Percentiles rank a stretch among this genome's conserved stretches.
phyloP scores from a whole-genome alignment of 2,329 filamentous ascomycete genomes.

The Aspergillus aculeatinus region DNA sequence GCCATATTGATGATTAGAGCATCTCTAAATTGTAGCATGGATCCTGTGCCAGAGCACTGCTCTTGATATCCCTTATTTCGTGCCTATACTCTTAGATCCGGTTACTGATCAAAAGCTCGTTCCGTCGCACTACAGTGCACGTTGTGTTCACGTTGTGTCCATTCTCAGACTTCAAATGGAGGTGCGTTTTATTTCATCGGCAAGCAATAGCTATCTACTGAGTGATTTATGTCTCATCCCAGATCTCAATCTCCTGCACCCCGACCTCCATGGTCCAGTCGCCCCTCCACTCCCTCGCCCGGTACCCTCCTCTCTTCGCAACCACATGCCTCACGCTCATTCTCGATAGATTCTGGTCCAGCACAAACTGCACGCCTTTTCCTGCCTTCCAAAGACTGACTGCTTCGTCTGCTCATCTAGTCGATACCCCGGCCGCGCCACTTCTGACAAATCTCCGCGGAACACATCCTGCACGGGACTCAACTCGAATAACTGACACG shows the following conservation, averaged over 20 bases:
- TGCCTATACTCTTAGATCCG: too few relatives aligned
- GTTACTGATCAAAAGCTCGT: too few relatives aligned
- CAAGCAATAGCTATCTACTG: neutral
- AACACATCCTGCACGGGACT: neutral
- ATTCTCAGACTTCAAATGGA: too few relatives aligned
- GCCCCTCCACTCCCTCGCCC: neutral
- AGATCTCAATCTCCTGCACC: neutral
- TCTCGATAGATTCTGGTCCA: neutral
- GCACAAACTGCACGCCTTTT: neutral
- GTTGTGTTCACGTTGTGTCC: too few relatives aligned
- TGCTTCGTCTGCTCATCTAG: neutral
- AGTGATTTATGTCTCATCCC: neutral
- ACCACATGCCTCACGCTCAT: neutral
- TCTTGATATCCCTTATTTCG: too few relatives aligned
- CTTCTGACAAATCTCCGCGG: neutral
- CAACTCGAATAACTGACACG: neutral
- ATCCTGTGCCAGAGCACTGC: too few relatives aligned
- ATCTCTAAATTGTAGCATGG: too few relatives aligned
- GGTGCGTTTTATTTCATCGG: too few relatives aligned
- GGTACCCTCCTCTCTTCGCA: neutral
- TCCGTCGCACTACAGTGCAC: too few relatives aligned
- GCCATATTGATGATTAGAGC: too few relatives aligned
- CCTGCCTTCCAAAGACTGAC: neutral
- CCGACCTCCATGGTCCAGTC: neutral
- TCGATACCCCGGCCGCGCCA: neutral